Evolutionary conservation across 2,329 filamentous ascomycete genomes (phyloP).

Genomic region (Neofusicoccum kwambonambiense): DNA sequence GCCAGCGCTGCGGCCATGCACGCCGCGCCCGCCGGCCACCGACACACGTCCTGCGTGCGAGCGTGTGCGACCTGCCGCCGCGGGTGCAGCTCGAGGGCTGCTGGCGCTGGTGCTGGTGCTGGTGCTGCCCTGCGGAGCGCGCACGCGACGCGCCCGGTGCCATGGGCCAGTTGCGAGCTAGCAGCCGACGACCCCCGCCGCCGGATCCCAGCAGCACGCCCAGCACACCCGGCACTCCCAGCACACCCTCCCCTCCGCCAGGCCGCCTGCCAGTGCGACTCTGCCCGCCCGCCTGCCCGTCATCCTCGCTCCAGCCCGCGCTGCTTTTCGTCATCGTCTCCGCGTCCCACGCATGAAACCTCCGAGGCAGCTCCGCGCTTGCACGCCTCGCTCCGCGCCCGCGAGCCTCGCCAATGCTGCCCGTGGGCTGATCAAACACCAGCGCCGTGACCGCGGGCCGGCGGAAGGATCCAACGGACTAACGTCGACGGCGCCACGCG

Average conservation of each 20-base stretch:
- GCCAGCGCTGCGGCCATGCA: not conserved
- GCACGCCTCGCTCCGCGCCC: conserved; percentile 6
- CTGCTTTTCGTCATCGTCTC: conserved; percentile 11
- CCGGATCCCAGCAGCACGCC: conserved; percentile 4
- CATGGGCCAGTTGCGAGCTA: conserved; percentile 5
- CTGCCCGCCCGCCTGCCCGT: conserved; percentile 4
- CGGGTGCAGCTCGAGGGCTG: too few species aligned
- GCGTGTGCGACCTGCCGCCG: too few species aligned
- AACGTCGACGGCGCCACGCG: conserved; percentile 12
- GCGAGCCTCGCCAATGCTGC: not conserved
- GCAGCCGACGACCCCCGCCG: conserved; percentile 4
- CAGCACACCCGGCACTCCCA: not conserved
- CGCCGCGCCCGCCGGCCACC: not conserved
- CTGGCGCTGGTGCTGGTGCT: not conserved
- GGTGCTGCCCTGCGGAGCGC: not conserved
- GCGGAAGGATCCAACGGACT: conserved; percentile 14
- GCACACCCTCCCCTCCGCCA: not conserved
- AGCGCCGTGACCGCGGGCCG: conserved; percentile 15
- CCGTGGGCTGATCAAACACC: conserved; percentile 16
- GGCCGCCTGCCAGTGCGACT: not conserved
- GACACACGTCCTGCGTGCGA: too few species aligned
- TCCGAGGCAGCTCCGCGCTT: conserved; percentile 9
- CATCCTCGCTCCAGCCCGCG: not conserved
- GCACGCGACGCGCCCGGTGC: not conserved
- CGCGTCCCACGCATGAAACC: conserved; percentile 5